Evolutionary conservation across 352 stramenopile genomes (phyloP).

Genomic region (Pythium angustatum): DNA sequence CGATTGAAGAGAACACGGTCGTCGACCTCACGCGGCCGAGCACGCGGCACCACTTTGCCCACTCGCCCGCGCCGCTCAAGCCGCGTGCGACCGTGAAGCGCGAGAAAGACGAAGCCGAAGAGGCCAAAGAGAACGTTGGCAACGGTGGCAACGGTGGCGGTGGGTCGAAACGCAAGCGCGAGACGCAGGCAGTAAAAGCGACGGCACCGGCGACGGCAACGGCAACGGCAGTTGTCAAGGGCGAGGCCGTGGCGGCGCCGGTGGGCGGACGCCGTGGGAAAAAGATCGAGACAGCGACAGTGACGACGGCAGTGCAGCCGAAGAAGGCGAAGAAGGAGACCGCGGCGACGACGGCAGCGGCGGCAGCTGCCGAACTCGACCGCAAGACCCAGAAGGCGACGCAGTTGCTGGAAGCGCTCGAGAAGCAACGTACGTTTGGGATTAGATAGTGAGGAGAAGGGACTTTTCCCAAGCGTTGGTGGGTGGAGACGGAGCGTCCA

Average conservation of each 20-base stretch:
- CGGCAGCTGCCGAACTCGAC: slow-evolving; percentile 26
- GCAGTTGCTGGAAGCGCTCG: slow-evolving; percentile 56
- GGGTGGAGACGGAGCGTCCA: background rate
- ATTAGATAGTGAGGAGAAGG: background rate
- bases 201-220: background rate
- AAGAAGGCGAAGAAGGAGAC: slow-evolving; percentile 9
- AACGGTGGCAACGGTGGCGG: background rate
- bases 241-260: background rate
- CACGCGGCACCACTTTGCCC: slow-evolving; percentile 32
- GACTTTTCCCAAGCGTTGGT: background rate
- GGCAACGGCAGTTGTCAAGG: background rate
- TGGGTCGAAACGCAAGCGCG: slow-evolving; percentile 29
- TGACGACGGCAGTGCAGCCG: background rate
- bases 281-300: background rate
- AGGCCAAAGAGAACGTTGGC: slow-evolving; percentile 13
- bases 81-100: slow-evolving; percentile 7
- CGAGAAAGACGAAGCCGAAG: slow-evolving; percentile 25
- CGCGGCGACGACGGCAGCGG: slow-evolving; percentile 28
- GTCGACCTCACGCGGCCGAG: slow-evolving; percentile 32
- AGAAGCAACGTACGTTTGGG: slow-evolving; percentile 49
- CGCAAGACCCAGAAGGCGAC: slow-evolving; percentile 47
- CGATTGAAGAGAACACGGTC: slow-evolving; percentile 67
- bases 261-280: background rate
- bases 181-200: no score
- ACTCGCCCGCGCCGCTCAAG: slow-evolving; percentile 31